Evolutionary conservation across 1,139 yeast species (phyloP).

Genomic region (Pichia cactophila): DNA sequence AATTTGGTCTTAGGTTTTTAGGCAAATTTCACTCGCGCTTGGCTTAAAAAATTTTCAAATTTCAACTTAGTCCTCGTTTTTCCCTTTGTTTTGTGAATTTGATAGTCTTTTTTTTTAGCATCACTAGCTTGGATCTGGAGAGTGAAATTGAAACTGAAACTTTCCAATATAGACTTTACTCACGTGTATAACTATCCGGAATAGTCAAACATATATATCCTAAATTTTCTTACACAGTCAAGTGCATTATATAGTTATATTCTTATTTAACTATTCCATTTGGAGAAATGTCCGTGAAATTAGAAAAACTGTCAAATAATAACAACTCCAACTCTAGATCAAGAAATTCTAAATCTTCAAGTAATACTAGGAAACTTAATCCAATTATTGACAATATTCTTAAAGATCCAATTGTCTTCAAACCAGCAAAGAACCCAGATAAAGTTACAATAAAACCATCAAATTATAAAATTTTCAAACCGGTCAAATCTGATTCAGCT

Average conservation of each 20-base stretch:
- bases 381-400: constrained; percentile 40
- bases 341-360: neutral
- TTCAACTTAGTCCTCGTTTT: neutral
- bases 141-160: too few species aligned
- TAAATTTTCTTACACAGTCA: too few species aligned
- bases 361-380: constrained; percentile 8
- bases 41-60: neutral
- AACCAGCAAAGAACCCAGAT: constrained; percentile 38
- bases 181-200: neutral
- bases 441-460: constrained; percentile 30
- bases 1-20: too few species aligned
- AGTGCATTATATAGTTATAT: neutral
- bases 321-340: constrained; percentile 3
- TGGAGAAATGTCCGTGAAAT: constrained; percentile 2
- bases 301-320: neutral
- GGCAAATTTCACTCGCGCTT: too few species aligned
- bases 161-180: neutral
- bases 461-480: constrained; percentile 35
- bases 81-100: neutral
- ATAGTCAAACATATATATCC: too few species aligned
- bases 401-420: constrained; percentile 42
- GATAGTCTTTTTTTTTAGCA: neutral
- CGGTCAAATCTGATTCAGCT: neutral
- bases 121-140: neutral
- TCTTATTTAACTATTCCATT: neutral